These are phyloP conservation scores for Penicillium sp. DNA, from an alignment of 2,329 filamentous ascomycete species.

Conservation along the genomic window DNA sequence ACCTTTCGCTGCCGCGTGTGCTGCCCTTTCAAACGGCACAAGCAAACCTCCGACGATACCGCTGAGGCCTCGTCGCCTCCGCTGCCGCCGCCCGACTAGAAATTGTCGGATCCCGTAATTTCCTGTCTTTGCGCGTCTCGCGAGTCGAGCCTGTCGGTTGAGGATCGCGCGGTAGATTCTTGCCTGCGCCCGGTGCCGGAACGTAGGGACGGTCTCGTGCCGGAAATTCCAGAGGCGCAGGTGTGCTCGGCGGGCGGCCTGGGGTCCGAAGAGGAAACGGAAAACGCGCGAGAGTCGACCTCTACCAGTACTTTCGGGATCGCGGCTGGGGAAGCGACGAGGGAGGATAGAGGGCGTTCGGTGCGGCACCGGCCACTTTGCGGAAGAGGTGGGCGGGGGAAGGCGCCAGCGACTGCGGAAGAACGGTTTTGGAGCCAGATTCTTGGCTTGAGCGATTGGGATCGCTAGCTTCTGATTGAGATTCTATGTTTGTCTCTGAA, in stretches of 20 bases:
- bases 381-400: slow-evolving; percentile 24
- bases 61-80: slow-evolving; percentile 24
- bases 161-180: slow-evolving; percentile 77
- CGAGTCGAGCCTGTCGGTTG: slow-evolving; percentile 63
- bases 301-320: slow-evolving; percentile 19
- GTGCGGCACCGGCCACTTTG: slow-evolving; percentile 23
- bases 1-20: slow-evolving; percentile 23
- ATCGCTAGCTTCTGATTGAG: neutral
- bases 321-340: slow-evolving; percentile 23
- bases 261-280: slow-evolving; percentile 67
- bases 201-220: slow-evolving; percentile 73
- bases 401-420: slow-evolving; percentile 27
- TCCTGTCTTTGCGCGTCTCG: slow-evolving; percentile 47
- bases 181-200: slow-evolving; percentile 74
- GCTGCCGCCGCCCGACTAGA: slow-evolving; percentile 32
- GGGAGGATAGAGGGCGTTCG: slow-evolving; percentile 21
- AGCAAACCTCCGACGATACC: slow-evolving; percentile 13
- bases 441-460: neutral
- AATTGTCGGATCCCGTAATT: slow-evolving; percentile 30
- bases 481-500: neutral
- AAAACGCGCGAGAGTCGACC: slow-evolving; percentile 57
- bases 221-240: slow-evolving; percentile 72
- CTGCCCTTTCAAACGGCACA: slow-evolving; percentile 20
- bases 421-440: slow-evolving; percentile 33
- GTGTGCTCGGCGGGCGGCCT: slow-evolving; percentile 65